Evolutionary conservation across 176 grass and related monocot species (phyloP).

Genomic region (Areca catechu): DNA sequence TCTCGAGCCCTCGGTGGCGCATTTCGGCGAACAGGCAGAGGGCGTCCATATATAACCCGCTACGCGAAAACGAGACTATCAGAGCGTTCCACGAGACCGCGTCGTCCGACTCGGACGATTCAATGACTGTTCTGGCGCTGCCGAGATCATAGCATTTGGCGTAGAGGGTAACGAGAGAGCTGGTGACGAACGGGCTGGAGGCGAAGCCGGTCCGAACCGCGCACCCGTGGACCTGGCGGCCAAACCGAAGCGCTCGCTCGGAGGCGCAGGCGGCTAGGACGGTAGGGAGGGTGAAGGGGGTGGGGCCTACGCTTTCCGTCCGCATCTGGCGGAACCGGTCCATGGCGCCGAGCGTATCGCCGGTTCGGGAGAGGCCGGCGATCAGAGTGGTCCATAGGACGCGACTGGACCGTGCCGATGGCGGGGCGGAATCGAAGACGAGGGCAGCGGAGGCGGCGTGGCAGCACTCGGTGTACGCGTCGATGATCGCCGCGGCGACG

Average conservation of each 20-base stretch:
- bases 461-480: conserved; percentile 1
- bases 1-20: conserved; percentile 24
- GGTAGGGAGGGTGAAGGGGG: conserved; percentile 7
- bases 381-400: conserved; percentile 14
- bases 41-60: conserved; percentile 22
- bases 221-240: conserved; percentile 7
- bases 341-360: conserved; percentile 1
- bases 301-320: neutral
- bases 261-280: conserved; percentile 9
- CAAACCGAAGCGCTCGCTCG: neutral
- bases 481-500: conserved; percentile 5
- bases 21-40: conserved; percentile 48
- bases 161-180: conserved; percentile 19
- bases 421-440: neutral
- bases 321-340: conserved; percentile 8
- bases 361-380: neutral
- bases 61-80: conserved; percentile 34
- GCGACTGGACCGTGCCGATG: neutral
- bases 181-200: conserved; percentile 12
- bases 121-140: neutral
- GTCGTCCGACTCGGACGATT: conserved; percentile 4
- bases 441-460: neutral
- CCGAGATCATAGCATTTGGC: conserved; percentile 1
- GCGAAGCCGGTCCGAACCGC: conserved; percentile 3
- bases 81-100: conserved; percentile 43